Evolutionary conservation across 1,284 basidiomycete genomes (phyloP), one percentile per base, ranked within the genome.

Genomic region (Phellopilus nigrolimitatus): DNA sequence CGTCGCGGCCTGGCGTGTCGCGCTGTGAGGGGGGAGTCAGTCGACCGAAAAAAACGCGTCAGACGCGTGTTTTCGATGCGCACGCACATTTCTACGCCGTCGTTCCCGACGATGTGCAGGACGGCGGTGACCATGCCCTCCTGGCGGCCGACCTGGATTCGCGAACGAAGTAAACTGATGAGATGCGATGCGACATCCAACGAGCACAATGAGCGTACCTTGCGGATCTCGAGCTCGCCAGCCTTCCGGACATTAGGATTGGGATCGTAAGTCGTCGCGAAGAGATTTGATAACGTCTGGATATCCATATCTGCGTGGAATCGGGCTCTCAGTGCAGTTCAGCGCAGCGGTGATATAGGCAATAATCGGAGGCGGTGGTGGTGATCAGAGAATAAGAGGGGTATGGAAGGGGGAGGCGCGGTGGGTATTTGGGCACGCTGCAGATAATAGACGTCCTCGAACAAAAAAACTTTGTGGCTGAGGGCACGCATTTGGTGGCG

Each of bases 191-290:
- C 30, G 36, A 45, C 33, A 45, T 34, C 31, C 17, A 36, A 19
- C 34, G 47, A 46, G 40, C 46, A 57, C 47, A 28, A 22, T 34
- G 17, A n/a, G 21, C 67, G 45, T 57, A 88, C 90, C 75, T 87
- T 89, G 60, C 88, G 81, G 61, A 93, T 86, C 66, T 92, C 78
- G 31, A 92, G 78, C 65, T 93, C 90, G 36, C 81, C 84, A 34
- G 84, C 72, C 61, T 88, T 89, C 58, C 90, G 84, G 55, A 84
- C 78, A 73, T 92, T 92, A 42, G 89, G 88, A 68, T 92, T 84
- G n/a, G 84, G 75, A 61, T 78, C 87, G 68, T 82, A 84, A 12
- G 88, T 90, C 36, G 84, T 82, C 9, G 85, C 75, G 64, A 91
- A 91, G 49, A 92, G 78, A 59, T 80, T 77, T 5, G 84, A 84